A percentile compares a stretch with the other conserved stretches of the same genome.
Evolutionary conservation across 805 yeast species (phyloP).

Genomic region (Candida palmyrensis): DNA sequence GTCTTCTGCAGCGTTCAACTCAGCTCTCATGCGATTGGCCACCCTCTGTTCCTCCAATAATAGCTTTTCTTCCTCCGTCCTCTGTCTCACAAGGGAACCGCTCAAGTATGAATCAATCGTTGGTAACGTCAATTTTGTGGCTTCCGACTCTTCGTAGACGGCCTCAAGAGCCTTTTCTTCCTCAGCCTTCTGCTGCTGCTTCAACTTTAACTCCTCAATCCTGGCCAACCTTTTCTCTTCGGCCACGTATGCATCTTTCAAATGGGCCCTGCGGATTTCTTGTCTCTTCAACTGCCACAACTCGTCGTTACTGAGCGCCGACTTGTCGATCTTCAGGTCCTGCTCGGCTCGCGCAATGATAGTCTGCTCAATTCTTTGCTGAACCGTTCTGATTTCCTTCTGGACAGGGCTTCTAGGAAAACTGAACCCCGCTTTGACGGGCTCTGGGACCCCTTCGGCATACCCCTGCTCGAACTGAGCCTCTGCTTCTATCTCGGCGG

Average conservation of each 20-base stretch:
- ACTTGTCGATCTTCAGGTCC: constrained; percentile 9
- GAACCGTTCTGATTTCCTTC: constrained; percentile 53
- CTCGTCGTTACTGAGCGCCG: constrained; percentile 29
- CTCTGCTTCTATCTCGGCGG: constrained; percentile 37
- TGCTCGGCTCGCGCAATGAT: constrained; percentile 39
- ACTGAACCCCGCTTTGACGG: constrained; percentile 43
- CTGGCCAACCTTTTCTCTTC: constrained; percentile 48
- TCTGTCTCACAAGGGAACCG: constrained; percentile 66
- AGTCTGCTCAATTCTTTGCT: constrained; percentile 50
- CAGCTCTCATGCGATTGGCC: constrained; percentile 58
- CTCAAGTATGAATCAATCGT: constrained; percentile 63
- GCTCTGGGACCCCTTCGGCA: constrained; percentile 68
- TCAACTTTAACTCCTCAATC: constrained; percentile 23
- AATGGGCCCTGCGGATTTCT: constrained; percentile 67
- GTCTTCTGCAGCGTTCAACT: constrained; percentile 47
- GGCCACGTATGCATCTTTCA: constrained; percentile 53
- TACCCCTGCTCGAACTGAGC: constrained; percentile 54
- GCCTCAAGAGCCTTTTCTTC: constrained; percentile 21
- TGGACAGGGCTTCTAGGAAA: constrained; percentile 50
- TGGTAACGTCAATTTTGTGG: constrained; percentile 69
- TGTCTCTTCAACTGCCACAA: constrained; percentile 49
- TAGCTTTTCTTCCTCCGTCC: constrained; percentile 67
- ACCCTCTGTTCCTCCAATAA: constrained; percentile 53
- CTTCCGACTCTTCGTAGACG: constrained; percentile 41
- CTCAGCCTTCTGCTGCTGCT: constrained; percentile 22